Percentiles rank a stretch among this genome's conserved stretches.
These are phyloP conservation scores for Xerophyta viscosa DNA, from an alignment of 106 monocot species.

Conservation along the genomic window DNA sequence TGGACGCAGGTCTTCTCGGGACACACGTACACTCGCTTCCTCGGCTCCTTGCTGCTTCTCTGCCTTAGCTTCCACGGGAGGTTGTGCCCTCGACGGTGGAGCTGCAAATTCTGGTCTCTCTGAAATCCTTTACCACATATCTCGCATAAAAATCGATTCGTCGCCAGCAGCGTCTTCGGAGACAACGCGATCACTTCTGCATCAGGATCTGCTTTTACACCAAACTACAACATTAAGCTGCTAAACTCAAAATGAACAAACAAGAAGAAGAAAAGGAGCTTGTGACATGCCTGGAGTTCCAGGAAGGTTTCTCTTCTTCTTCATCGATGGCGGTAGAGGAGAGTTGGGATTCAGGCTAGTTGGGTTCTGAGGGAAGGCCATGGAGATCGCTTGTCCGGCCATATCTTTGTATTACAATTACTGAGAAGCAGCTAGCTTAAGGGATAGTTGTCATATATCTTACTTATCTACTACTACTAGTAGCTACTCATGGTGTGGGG, in stretches of 20 bases:
- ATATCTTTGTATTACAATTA: too few relatives aligned
- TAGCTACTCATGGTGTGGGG: conserved; percentile 2
- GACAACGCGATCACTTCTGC: conserved; percentile 73
- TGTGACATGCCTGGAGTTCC: conserved; percentile 63
- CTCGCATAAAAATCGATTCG: conserved; percentile 72
- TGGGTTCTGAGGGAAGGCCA: conserved; percentile 18
- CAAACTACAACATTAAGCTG: too few relatives aligned
- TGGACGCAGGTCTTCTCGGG: conserved; percentile 71
- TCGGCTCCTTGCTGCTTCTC: conserved; percentile 57
- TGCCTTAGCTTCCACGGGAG: conserved; percentile 76
- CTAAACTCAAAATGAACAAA: too few relatives aligned
- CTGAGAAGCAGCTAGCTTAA: neutral
- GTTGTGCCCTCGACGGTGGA: conserved; percentile 67
- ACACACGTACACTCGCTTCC: conserved; percentile 74
- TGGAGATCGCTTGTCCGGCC: conserved; percentile 38
- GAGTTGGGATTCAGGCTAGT: conserved; percentile 17
- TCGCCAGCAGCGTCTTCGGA: conserved; percentile 53
- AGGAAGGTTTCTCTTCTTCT: conserved; percentile 83
- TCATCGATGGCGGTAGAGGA: conserved; percentile 21
- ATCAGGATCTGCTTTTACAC: conserved; percentile 64
- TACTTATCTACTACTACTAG: neutral
- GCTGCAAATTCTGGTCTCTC: conserved; percentile 72
- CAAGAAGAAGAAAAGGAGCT: neutral
- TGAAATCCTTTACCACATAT: conserved; percentile 80
- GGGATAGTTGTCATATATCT: neutral